phyloP scores from a whole-genome alignment of 352 stramenopile species.

The Globisporangium canariense region DNA sequence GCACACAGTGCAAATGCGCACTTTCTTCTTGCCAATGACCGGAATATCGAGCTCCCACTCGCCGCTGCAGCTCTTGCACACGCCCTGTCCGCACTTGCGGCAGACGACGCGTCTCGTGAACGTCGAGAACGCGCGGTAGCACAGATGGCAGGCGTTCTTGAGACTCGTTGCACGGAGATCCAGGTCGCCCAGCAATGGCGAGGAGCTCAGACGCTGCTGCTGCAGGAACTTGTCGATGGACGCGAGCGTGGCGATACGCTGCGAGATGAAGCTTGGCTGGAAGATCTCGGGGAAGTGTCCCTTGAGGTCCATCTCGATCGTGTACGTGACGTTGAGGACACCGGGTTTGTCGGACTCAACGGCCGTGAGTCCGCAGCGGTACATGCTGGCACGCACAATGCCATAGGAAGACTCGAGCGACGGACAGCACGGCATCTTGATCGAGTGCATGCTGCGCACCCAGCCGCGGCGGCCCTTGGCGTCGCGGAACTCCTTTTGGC shows the following conservation, averaged over 20 bases:
- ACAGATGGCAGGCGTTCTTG: slow-evolving; percentile 60
- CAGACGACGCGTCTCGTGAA: slow-evolving; percentile 53
- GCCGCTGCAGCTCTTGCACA: slow-evolving; percentile 76
- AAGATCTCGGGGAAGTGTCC: slow-evolving; percentile 70
- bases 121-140: slow-evolving; percentile 61
- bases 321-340: slow-evolving; percentile 78
- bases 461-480: slow-evolving; percentile 47
- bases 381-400: slow-evolving; percentile 77
- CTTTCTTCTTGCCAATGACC: slow-evolving; percentile 69
- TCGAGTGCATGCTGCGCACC: slow-evolving; percentile 53
- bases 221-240: slow-evolving; percentile 78
- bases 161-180: slow-evolving; percentile 33
- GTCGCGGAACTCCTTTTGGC: slow-evolving; percentile 81
- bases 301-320: slow-evolving; percentile 83
- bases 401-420: slow-evolving; percentile 46
- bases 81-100: slow-evolving; percentile 72
- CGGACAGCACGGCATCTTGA: slow-evolving; percentile 55
- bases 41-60: slow-evolving; percentile 80
- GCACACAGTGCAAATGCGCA: slow-evolving; percentile 84
- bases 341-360: slow-evolving; percentile 74
- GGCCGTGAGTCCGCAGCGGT: slow-evolving; percentile 72
- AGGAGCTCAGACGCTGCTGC: slow-evolving; percentile 76
- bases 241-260: slow-evolving; percentile 62
- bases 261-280: slow-evolving; percentile 58
- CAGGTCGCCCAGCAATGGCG: slow-evolving; percentile 70